Percentiles rank a stretch among this genome's conserved stretches.
These are phyloP conservation scores for Sicyos edulis DNA, from an alignment of 306 rosid species.

Conservation along the genomic window DNA sequence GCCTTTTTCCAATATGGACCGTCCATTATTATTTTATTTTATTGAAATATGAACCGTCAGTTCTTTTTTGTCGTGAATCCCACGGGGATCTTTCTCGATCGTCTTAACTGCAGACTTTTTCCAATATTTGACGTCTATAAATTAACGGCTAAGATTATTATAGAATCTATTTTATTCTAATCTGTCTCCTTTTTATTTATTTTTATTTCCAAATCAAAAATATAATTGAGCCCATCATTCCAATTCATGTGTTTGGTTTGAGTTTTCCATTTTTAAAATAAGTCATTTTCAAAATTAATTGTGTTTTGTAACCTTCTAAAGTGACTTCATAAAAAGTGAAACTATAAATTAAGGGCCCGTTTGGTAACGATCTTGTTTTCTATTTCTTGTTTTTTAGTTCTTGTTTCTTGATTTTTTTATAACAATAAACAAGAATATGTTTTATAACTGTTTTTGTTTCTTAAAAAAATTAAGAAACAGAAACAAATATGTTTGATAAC, in stretches of 20 bases:
- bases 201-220: neutral
- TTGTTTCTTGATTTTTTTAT: no score
- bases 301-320: no score
- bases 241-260: neutral
- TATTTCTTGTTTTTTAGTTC: no score
- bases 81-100: neutral
- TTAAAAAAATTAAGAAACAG: no score
- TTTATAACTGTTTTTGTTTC: no score
- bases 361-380: no score
- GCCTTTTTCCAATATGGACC: neutral
- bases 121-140: neutral
- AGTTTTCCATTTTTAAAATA: no score
- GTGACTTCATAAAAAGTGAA: neutral
- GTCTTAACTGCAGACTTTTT: neutral
- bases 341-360: no score
- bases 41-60: neutral
- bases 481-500: no score
- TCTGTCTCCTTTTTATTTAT: neutral
- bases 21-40: neutral
- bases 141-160: neutral
- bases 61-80: conserved; percentile 1
- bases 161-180: neutral
- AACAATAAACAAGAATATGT: no score
- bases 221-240: neutral
- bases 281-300: no score